Base-by-base conservation (phyloP, 2,329 filamentous ascomycete genomes). In the Ophiostoma sp. region DNA sequence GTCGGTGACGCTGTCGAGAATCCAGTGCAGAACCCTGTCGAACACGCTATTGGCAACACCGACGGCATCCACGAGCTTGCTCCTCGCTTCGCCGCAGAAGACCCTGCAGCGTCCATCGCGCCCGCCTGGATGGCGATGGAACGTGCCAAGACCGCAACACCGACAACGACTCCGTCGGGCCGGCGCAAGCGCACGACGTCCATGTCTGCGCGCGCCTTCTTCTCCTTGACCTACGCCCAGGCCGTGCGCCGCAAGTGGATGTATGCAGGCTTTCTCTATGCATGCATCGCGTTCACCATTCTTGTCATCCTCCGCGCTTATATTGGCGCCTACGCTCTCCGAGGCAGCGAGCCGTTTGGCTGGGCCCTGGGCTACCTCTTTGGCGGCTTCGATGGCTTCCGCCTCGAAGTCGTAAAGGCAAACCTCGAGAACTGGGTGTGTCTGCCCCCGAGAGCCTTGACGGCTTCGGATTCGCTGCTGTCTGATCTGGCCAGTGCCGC, bases 321-420 rank as follows among this genome's bases (percentile, higher is more conserved):
- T 72, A 86, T 98, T 65, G 79, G 84, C 52, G 78, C 79, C 60
- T 82, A 85, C 71, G 93, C 92, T 14, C 81, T 99, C 1, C 75
- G 83, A 45, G 87, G 86, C 16, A 80, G 87, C 66, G 95, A 99
- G 73, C 93, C 95, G 0, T 86, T 99, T 62, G 92, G 94, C 2
- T 99, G 95, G 95, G 93, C 92, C 0, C 78, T 97, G 11, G 89
- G 92, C 1, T 99, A 99, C 77, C 80, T 97, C 2, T 85, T 98
- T 70, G 93, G 94, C 12, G 90, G 96, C 73, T 76, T 93, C 11
- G 83, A 85, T 0, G 83, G 82, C 74, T 87, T 97, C 72, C 85
- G 93, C 38, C 88, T 89, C 76, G 83, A 89, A 76, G 84, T 94
- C 8, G 82, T 92, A 16, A 84, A 83, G 70, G 83, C 86, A 70